Evolutionary conservation across 345 rosid species (phyloP), one percentile per base, ranked within the genome.

Genomic region (Hibiscus tridactylites): DNA sequence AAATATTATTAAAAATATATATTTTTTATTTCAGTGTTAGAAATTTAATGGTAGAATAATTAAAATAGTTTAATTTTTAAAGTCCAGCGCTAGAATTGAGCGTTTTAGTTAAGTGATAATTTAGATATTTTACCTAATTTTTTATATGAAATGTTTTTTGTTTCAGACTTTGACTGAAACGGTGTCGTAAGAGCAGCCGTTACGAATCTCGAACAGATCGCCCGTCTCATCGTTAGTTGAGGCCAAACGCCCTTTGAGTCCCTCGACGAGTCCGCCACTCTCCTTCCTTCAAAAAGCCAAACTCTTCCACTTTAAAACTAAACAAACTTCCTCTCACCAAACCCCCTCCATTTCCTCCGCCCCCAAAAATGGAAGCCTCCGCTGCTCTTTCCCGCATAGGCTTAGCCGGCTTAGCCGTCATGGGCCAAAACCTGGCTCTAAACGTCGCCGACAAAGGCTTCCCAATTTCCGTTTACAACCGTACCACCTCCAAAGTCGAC

Each of bases 351-450:
- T 50, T 61, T 59, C 5, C 52, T 63, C 63, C 39, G 0, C 60
- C 49, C 46, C 61, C 42, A 29, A 66, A 73, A 57, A 89, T 91
- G 97, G 96, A 90, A 29, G 87, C 92, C 44, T 78, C 86, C 4
- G 61, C 80, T 24, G 82, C 83, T 31, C 82, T 90, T 5, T 90
- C 98, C 49, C 95, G 95, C 44, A 87, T 94, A 9, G 97, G 97
- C 59, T 88, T 71, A 7, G 96, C 95, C 6, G 97, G 98, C 5
- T 89, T 94, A n/a, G 98, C 98, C 77, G 98, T 94, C 6, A 94
- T 94, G 97, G 98, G 98, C 37, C 98, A 91, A 42, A 94, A 94
- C 81, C 85, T 94, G 42, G 97, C 98, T 71, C 83, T 93, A 3
- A 93, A 93, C 87, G 79, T 93, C 72, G 96, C 96, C 76, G 96